Evolutionary conservation across 192 early-diverging fungal genomes (phyloP), one percentile per base, ranked within the genome.

Genomic region (Mortierella antarctica): DNA sequence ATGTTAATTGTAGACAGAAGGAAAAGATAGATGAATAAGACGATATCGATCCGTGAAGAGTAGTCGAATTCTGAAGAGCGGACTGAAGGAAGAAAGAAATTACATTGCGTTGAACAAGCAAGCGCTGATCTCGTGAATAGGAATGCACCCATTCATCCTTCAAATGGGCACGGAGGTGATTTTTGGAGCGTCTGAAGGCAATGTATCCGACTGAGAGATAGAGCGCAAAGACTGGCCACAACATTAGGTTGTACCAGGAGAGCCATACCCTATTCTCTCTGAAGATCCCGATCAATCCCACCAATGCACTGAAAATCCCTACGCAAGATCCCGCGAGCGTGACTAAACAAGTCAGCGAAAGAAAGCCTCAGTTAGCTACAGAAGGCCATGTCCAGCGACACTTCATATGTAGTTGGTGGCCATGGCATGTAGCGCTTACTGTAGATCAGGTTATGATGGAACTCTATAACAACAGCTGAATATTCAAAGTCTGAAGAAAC

Each of bases 221-320:
- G 5, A 85, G 40, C 11, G 63, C 69, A 55, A 85, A 85, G 17
- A 76, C 77, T 12, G 70, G 68, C 84, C 84, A 85, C 10, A 85
- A 41, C 18, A 81, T 5, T 5, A 80, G 6, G 20, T 53, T 62
- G 44, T 81, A 83, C 12, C 41, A 52, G 1, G 71, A 78, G 0
- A 86, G 67, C 51, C 57, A 69, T 45, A 54, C 61, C 62, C 84
- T 69, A 31, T 80, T 70, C 49, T 79, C 72, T 5, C 53, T 63
- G 12, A 85, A 39, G 17, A 80, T 59, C 15, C 84, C 84, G 17
- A 74, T 49, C 2, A 83, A 42, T 0, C 84, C 84, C 1, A 85
- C 42, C 8, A 67, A 2, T 20, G 81, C 61, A 7, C 55, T 70
- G 1, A 57, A 7, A 21, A 83, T 57, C 6, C 81, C 74, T 2